Evolutionary conservation across 2,329 filamentous ascomycete genomes (phyloP).

Genomic region (Didymella segeticola): DNA sequence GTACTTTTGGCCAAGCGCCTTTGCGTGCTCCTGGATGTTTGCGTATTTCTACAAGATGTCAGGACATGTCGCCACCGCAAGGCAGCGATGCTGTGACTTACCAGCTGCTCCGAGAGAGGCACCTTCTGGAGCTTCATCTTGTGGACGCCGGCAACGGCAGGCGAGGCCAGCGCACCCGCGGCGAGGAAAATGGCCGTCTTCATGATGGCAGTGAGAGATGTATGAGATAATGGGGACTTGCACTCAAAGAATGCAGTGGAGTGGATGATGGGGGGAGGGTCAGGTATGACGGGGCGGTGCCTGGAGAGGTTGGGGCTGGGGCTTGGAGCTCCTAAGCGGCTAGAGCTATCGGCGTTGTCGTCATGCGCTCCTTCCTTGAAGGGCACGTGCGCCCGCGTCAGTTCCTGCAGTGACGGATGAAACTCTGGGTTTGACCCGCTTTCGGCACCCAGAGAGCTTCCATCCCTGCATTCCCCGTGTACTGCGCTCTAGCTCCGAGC

Average conservation of each 20-base stretch:
- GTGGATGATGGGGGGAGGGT: conserved; percentile 15
- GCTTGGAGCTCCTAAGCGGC: conserved; percentile 15
- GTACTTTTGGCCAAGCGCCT: conserved; percentile 93
- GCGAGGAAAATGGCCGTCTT: conserved; percentile 83
- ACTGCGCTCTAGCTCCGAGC: no score
- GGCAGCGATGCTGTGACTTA: conserved; percentile 57
- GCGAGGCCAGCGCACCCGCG: conserved; percentile 79
- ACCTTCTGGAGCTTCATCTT: conserved; percentile 99
- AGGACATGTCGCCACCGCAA: conserved; percentile 25
- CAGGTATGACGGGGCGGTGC: conserved; percentile 3
- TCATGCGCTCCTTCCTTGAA: conserved; percentile 2
- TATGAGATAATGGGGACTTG: conserved; percentile 13
- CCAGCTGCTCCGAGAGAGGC: conserved; percentile 88
- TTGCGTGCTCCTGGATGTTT: conserved; percentile 81
- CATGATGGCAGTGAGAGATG: conserved; percentile 62
- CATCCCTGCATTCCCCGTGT: conserved; percentile 13
- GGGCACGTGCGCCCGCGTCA: conserved; percentile 10
- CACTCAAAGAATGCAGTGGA: conserved; percentile 22
- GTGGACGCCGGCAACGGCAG: conserved; percentile 85
- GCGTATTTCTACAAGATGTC: conserved; percentile 67
- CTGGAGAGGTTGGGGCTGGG: conserved; percentile 21
- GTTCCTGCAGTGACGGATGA: conserved; percentile 12
- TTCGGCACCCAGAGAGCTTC: conserved; percentile 9
- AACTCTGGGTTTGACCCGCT: conserved; percentile 11
- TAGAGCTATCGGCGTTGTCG: conserved; percentile 13